These are phyloP conservation scores for Backusella sp. DNA, from an alignment of 192 early-diverging fungal genomes.

Conservation along the genomic window DNA sequence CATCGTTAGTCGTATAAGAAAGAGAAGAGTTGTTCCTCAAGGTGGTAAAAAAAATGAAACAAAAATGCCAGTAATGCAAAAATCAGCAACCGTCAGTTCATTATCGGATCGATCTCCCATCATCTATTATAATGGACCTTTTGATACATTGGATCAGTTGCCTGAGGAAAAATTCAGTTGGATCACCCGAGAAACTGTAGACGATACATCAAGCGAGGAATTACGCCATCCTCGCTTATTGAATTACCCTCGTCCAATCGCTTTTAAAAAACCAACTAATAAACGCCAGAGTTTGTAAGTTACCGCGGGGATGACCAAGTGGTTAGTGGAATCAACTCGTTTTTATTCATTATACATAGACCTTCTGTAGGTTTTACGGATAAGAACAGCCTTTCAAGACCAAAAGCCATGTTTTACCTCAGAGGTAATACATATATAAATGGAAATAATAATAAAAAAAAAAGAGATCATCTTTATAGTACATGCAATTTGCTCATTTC, in stretches of 20 bases:
- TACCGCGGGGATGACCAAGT: no score
- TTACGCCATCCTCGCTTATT: not conserved
- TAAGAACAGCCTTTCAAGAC: not conserved
- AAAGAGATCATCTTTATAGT: not conserved
- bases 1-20: not conserved
- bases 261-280: conserved; percentile 17
- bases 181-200: conserved; percentile 13
- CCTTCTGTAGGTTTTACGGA: not conserved
- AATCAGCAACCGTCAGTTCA: not conserved
- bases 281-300: not conserved
- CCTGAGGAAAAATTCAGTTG: conserved; percentile 23
- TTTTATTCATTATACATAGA: not conserved
- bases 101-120: conserved; percentile 1
- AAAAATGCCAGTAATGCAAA: not conserved
- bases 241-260: not conserved
- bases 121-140: conserved; percentile 28
- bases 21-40: not conserved
- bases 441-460: not conserved
- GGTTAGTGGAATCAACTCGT: not conserved
- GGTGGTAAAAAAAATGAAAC: not conserved
- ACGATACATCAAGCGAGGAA: not conserved
- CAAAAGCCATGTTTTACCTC: conserved; percentile 26
- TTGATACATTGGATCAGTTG: conserved; percentile 28
- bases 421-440: conserved; percentile 15
- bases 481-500: not conserved